Base-by-base conservation (phyloP, 345 rosid species). In the Punica granatum region DNA sequence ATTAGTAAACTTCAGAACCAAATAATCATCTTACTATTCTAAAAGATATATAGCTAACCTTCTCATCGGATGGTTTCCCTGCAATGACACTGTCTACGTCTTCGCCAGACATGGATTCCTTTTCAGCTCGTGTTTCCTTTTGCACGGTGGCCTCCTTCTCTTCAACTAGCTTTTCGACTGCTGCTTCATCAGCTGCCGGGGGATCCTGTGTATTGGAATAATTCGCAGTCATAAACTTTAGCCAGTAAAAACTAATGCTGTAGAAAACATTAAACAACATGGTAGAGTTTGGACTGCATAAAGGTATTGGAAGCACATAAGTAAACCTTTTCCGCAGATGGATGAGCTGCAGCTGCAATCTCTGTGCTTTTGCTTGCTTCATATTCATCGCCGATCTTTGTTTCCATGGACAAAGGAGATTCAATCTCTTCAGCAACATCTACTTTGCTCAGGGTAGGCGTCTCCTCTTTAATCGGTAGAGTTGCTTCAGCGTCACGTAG, bases 401-500 rank as follows among this genome's bases (percentile, higher is more conserved):
- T 56, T 30, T 56, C 61, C 61, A 12, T 56, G 18, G 25, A 18
- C 12, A 28, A 56, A 3, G 61, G 61, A 12, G 61, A 26, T 56
- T 56, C 34, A 10, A 13, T 33, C 61, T 26, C 25, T 51, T 51
- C 58, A 51, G 58, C n/a, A n/a, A n/a, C n/a, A 33, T 68, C 77
- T 69, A 69, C 75, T 5, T 60, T 8, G 59, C 14, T 67, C 56
- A 60, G 31, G 25, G 30, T 37, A 32, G 41, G 56, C 1, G 26
- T 31, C 12, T 72, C 82, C 63, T 79, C 66, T 39, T 62, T 1
- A 60, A 66, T 75, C 25, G 32, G 30, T 60, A 67, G 44, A 34
- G 66, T 34, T 43, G 73, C 66, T 71, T 54, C 34, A 18, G 23
- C 65, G 12, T 32, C 36, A 32, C 8, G 34, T 7, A 13, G 37